Base-by-base conservation (phyloP, 176 grass and related monocot species). In the Poa pratensis region DNA sequence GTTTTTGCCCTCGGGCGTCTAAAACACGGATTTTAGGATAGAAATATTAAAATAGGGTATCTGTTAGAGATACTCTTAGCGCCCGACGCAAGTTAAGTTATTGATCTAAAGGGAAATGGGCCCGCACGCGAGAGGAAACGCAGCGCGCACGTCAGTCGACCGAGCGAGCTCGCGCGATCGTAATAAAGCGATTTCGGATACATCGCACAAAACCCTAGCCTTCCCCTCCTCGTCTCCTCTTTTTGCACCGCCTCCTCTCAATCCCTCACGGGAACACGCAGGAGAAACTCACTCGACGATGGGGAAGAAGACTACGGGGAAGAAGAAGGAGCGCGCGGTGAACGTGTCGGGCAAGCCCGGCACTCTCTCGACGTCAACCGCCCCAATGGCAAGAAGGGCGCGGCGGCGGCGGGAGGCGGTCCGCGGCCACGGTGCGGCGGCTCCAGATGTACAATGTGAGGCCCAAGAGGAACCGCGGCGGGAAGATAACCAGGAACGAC, bases 301-400 rank as follows among this genome's bases (percentile, higher is more conserved):
- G 62, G 62, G 62, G 62, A 65, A 65, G 62, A 65, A 65, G 62
- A 65, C 17, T 6, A 93, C 89, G 92, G 89, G 75, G 85, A 97
- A 94, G 86, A 94, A 85, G 88, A 95, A 95, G 91, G 93, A 95
- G 95, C 93, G 67, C 79, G 83, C 70, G 83, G 95, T 92, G 71
- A 98, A 98, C 60, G 91, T 98, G 40, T 98, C 91, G 12, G 93
- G 91, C 40, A 98, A 94, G 87, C 93, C 73, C 92, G 85, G 77
- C 95, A 98, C 89, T 98, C 95, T 22, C 77, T 95, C 51, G 93
- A 95, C 85, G 93, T 95, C 35, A 98, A 98, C 90, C 91, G 91
- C 18, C 81, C 90, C 91, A 98, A 98, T 98, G 92, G 70, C 62
- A 94, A 89, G 80, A 88, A 85, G 90, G 86, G 86, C 63, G 69